Conservation (phyloP, 805 yeast species). For the Candida stauntonica region DNA sequence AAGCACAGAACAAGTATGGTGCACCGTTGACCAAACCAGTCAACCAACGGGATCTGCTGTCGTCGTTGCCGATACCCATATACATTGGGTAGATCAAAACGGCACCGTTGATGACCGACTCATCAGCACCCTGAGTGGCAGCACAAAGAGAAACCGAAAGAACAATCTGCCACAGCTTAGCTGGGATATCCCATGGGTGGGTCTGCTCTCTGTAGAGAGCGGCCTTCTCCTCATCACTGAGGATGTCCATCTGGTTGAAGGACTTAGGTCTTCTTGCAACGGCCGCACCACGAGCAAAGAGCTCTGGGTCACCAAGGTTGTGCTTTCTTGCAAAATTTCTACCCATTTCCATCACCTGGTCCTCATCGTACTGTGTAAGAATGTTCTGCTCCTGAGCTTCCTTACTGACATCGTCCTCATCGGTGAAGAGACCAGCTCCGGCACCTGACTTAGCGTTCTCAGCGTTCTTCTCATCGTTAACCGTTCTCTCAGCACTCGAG, state of each 20-base stretch:
- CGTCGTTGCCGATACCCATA: constrained; percentile 45
- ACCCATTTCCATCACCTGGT: constrained; percentile 67
- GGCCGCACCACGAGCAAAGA: constrained; percentile 64
- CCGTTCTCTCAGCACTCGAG: not conserved
- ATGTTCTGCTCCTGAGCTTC: constrained; percentile 36
- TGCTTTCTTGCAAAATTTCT: constrained; percentile 57
- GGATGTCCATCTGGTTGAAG: constrained; percentile 52
- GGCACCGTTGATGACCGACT: constrained; percentile 72
- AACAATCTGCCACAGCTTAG: constrained; percentile 49
- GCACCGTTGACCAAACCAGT: constrained; percentile 65
- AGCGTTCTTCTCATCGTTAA: constrained; percentile 2
- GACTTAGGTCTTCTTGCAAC: constrained; percentile 58
- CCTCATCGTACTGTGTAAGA: constrained; percentile 52
- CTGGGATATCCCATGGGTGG: constrained; percentile 41
- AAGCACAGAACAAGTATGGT: constrained; percentile 63
- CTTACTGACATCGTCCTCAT: constrained; percentile 2
- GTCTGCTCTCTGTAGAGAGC: constrained; percentile 43
- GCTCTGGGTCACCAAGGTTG: constrained; percentile 41
- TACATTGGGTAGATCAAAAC: constrained; percentile 53
- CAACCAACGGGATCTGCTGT: constrained; percentile 49
- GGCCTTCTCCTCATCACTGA: constrained; percentile 51
- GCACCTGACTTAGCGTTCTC: constrained; percentile 3
- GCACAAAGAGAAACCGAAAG: constrained; percentile 73
- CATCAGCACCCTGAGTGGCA: constrained; percentile 79
- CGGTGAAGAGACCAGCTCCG: constrained; percentile 7